Percentiles rank a stretch among this genome's conserved stretches.
Evolutionary conservation across 2,329 filamentous ascomycete species (phyloP).

Genomic region (Claviceps africana): DNA sequence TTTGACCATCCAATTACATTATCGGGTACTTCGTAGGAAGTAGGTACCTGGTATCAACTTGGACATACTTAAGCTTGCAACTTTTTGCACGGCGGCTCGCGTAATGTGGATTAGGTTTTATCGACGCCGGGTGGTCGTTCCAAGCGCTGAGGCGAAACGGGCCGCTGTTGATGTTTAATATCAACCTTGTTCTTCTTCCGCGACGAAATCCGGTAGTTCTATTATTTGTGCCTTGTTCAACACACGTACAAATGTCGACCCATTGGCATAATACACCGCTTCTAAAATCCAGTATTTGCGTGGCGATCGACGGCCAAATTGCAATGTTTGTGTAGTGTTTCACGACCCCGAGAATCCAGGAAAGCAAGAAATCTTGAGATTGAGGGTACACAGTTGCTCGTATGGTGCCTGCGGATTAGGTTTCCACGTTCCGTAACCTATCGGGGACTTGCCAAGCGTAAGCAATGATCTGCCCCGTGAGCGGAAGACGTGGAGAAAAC

Average conservation of each 20-base stretch:
- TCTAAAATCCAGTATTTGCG: not conserved
- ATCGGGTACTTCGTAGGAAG: too few relatives aligned
- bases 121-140: not conserved
- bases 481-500: not conserved
- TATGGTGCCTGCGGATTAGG: not conserved
- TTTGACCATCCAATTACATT: too few relatives aligned
- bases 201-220: not conserved
- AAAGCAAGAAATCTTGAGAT: not conserved
- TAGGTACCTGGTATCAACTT: too few relatives aligned
- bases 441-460: not conserved
- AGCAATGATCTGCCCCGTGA: not conserved
- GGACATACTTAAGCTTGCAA: too few relatives aligned
- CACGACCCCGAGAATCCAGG: not conserved
- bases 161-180: not conserved
- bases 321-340: not conserved
- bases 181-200: not conserved
- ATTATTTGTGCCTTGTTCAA: not conserved
- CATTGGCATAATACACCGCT: not conserved
- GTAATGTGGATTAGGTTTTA: not conserved
- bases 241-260: not conserved
- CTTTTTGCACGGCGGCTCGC: not conserved
- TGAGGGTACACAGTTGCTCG: conserved; percentile 1
- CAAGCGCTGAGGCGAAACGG: not conserved
- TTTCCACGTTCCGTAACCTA: not conserved
- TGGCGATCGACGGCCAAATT: not conserved